Evolutionary conservation across 495 filamentous ascomycete species (phyloP).

Genomic region (Podospora pseudopauciseta): DNA sequence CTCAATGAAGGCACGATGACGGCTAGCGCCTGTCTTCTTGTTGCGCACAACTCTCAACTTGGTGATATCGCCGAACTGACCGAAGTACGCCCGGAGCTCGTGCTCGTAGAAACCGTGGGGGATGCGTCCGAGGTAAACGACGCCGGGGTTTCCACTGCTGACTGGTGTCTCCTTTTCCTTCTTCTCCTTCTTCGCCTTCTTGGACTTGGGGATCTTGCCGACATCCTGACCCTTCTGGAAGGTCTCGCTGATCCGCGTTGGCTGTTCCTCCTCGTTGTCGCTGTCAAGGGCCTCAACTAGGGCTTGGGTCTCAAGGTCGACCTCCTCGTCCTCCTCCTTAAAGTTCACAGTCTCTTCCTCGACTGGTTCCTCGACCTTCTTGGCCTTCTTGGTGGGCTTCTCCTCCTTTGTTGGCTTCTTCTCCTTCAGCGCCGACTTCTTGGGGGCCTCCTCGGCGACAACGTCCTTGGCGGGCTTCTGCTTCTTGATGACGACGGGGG

Average conservation of each 20-base stretch:
- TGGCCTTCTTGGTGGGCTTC: slow-evolving; percentile 27
- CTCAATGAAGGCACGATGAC: slow-evolving; percentile 92
- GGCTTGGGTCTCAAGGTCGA: slow-evolving; percentile 50
- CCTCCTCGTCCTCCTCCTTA: slow-evolving; percentile 39
- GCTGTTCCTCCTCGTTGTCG: slow-evolving; percentile 57
- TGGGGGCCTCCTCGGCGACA: slow-evolving; percentile 22
- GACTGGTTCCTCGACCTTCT: slow-evolving; percentile 21
- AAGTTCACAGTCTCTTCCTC: slow-evolving; percentile 30
- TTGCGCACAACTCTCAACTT: slow-evolving; percentile 86
- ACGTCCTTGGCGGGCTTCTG: slow-evolving; percentile 32
- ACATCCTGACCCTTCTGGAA: slow-evolving; percentile 57
- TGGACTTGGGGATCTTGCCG: slow-evolving; percentile 59
- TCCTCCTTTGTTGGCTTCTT: slow-evolving; percentile 32
- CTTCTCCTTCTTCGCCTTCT: slow-evolving; percentile 39
- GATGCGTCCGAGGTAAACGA: slow-evolving; percentile 84
- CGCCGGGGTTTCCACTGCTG: slow-evolving; percentile 58
- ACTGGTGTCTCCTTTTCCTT: slow-evolving; percentile 6
- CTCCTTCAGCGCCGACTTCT: slow-evolving; percentile 21
- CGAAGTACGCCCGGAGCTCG: slow-evolving; percentile 90
- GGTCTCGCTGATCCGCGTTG: slow-evolving; percentile 41
- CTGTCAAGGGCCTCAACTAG: slow-evolving; percentile 75
- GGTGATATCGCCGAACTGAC: slow-evolving; percentile 86
- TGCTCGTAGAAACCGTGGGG: slow-evolving; percentile 96
- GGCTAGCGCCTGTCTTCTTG: slow-evolving; percentile 77
- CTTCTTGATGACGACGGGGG: slow-evolving; percentile 43